Conservation (phyloP, 805 yeast genomes). For the Wickerhamiella kurtzmanii region DNA sequence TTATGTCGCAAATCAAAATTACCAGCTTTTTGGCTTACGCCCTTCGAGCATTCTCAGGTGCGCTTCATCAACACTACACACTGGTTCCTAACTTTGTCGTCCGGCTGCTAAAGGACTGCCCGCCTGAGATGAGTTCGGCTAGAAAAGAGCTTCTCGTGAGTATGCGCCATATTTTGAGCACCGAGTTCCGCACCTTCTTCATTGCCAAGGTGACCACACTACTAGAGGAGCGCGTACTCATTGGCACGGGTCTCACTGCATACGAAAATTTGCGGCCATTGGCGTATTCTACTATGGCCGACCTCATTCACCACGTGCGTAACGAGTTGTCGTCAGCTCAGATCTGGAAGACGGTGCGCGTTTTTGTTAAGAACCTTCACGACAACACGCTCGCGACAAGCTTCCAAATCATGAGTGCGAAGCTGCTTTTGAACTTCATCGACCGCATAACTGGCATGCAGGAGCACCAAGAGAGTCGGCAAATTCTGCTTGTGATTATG, state of each 20-base stretch:
- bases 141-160: constrained; percentile 89
- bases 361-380: constrained; percentile 66
- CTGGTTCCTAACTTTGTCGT: constrained; percentile 79
- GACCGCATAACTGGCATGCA: constrained; percentile 77
- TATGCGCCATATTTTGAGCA: constrained; percentile 84
- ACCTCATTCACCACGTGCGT: constrained; percentile 83
- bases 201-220: constrained; percentile 73
- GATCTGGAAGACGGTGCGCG: constrained; percentile 73
- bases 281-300: constrained; percentile 93
- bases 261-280: constrained; percentile 81
- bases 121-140: constrained; percentile 81
- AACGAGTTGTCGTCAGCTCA: constrained; percentile 68
- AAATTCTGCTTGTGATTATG: constrained; percentile 70
- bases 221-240: constrained; percentile 72
- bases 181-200: constrained; percentile 71
- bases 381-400: constrained; percentile 75
- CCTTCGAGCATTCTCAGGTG: constrained; percentile 67
- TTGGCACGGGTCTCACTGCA: constrained; percentile 88
- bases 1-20: constrained; percentile 88
- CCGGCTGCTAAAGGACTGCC: constrained; percentile 84
- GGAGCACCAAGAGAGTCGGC: constrained; percentile 69
- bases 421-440: constrained; percentile 69
- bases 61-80: constrained; percentile 40
- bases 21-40: constrained; percentile 91
- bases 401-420: constrained; percentile 94